Base-by-base conservation (phyloP, 2,329 filamentous ascomycete species). In the Clarireedia paspali region DNA sequence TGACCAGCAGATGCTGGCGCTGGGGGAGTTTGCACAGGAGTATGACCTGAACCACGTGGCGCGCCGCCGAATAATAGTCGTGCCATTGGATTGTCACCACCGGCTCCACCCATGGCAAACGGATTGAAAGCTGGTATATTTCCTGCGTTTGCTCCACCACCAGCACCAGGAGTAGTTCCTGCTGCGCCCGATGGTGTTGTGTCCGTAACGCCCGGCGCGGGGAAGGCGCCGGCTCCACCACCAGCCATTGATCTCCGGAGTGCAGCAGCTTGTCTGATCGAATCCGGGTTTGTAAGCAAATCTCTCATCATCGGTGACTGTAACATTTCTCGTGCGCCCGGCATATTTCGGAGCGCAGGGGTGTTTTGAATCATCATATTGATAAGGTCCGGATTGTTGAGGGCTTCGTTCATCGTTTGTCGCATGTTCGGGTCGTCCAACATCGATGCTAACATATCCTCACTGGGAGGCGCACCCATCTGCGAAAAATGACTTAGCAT, bases 311-410 rank as follows among this genome's bases (percentile, higher is more conserved):
- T 82, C 0, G 91, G 91, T 24, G 91, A 94, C 59, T 90, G 85
- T 66, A 99, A 82, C 72, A 96, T 87, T 68, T 95, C 84, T 64
- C 91, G 83, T 23, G 89, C 88, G 58, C 87, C 82, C 42, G 88
- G 88, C 23, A 78, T 82, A 58, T 83, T 80, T 65, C 85, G 81
- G 17, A 91, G 76, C 79, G 90, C 86, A 2, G 94, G 94, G 69
- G 96, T 96, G 67, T 87, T 83, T 65, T 94, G 84, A 65, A 99
- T 91, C 81, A 97, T 89, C 81, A 95, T 89, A 68, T 97, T 90
- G 68, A 97, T 82, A 65, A 99, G 88, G 17, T 85, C 82, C n/a
- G 94, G 92, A 72, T 97, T 97, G 71, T 91, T 89, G 70, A 99
- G 87, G 38, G 91, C 90, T 73, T 96, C 92, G 71, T 94, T 95